Base-by-base conservation (phyloP, 1,284 basidiomycete genomes). In the Trametes polyzona region DNA sequence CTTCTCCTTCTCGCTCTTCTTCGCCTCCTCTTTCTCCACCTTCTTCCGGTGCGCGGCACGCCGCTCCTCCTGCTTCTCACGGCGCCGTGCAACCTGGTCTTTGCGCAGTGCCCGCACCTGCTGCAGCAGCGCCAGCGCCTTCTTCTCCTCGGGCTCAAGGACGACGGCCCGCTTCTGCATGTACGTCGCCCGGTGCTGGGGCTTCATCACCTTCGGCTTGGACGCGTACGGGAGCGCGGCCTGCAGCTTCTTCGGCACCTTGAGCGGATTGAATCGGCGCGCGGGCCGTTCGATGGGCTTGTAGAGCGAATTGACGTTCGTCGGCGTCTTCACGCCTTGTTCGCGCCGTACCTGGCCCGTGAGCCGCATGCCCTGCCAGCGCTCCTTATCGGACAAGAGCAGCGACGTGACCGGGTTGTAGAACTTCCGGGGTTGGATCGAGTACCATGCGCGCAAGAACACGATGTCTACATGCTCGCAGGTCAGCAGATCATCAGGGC, bases 381-480 rank as follows among this genome's bases (percentile, higher is more conserved):
- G 73, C 16, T 76, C 74, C 74, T 96, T 95, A 72, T 94, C 83
- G 23, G 88, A 84, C 7, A 95, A 78, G 0, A 99, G 80, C 9
- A 98, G 80, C 1, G 93, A 96, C 0, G 93, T 96, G 58, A 99
- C 95, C 1, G 97, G 93, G 70, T 97, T 98, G 80, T 98, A 99
- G 74, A 94, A 95, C 74, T 93, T 92, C 60, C 96, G 86, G 4
- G 96, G 97, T 69, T 95, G 87, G 54, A 99, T 89, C 19, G 94
- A 90, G 74, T 96, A 97, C 96, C 97, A 99, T 0, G 95, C 95
- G 21, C 97, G 84, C 10, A 99, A 79, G 79, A 99, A 98, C 54
- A 98, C 82, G 58, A 99, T 91, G 70, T 99, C 96, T 95, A 39
- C 16, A 17, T n/a, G 40, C 16, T 4, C 47, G 29, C 36, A 17